These are phyloP conservation scores for Isatis lusitanica DNA, from an alignment of 441 rosid genomes.

Conservation along the genomic window DNA sequence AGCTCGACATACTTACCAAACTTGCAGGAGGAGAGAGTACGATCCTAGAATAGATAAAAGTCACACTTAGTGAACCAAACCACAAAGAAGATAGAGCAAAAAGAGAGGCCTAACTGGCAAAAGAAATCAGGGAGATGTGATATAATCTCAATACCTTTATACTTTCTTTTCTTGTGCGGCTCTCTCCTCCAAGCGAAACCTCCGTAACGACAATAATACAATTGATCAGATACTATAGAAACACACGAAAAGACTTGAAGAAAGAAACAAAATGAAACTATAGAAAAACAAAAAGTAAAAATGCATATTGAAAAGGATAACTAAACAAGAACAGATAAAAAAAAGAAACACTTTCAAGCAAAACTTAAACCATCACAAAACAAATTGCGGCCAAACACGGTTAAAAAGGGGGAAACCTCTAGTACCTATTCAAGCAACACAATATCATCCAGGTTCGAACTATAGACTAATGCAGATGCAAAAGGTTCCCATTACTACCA, in stretches of 20 bases:
- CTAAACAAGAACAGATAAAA: background rate
- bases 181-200: conserved; percentile 60
- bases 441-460: background rate
- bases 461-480: conserved; percentile 29
- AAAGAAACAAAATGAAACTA: background rate
- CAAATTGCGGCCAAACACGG: background rate
- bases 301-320: background rate
- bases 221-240: conserved; percentile 65
- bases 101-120: background rate
- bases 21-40: conserved; percentile 38
- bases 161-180: background rate
- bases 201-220: conserved; percentile 55
- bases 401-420: background rate
- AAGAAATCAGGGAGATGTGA: background rate
- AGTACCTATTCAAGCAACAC: background rate
- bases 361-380: background rate
- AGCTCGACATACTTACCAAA: conserved; percentile 50
- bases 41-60: conserved; percentile 35
- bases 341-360: background rate
- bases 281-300: background rate
- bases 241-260: conserved; percentile 3
- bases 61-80: conserved; percentile 18
- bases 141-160: conserved; percentile 25
- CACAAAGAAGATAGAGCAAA: background rate
- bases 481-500: conserved; percentile 49